phyloP scores from a whole-genome alignment of 2,329 filamentous ascomycete genomes.

The Apiospora malaysiana region DNA sequence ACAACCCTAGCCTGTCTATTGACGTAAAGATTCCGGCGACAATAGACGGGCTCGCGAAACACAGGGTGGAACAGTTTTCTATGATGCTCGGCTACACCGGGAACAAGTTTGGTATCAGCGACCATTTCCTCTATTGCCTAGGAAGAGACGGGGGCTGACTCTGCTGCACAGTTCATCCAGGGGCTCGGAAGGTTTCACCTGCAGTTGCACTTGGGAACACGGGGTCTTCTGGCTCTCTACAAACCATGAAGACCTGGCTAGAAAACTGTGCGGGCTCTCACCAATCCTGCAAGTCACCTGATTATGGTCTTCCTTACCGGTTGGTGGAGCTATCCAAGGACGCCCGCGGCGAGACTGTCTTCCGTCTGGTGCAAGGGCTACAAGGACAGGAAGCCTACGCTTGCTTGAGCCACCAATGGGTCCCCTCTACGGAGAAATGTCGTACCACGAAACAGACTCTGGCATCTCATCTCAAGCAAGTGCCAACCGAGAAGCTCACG shows the following conservation, averaged over 20 bases:
- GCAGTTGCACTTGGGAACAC: not conserved
- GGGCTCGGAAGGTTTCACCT: not conserved
- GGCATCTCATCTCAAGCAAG: not conserved
- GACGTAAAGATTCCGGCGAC: not conserved
- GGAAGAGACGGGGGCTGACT: not conserved
- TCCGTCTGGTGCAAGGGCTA: not conserved
- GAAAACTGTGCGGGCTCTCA: not conserved
- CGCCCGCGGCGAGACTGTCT: not conserved
- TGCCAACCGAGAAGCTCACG: not conserved
- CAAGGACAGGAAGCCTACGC: not conserved
- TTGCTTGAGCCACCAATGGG: conserved; percentile 19
- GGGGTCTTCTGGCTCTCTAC: not conserved
- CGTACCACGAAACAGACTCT: not conserved
- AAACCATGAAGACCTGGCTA: not conserved
- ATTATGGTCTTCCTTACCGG: not conserved
- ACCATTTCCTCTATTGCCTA: not conserved
- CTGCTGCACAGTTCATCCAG: not conserved
- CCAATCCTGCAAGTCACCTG: not conserved
- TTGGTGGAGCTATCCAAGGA: not conserved
- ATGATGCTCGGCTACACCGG: not conserved
- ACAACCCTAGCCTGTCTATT: not conserved
- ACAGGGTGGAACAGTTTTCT: not conserved
- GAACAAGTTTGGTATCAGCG: not conserved
- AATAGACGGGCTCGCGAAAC: too few relatives aligned
- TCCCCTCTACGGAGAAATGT: not conserved